These are phyloP conservation scores for Globisporangium nagaii DNA, from an alignment of 352 stramenopile species.

Conservation along the genomic window DNA sequence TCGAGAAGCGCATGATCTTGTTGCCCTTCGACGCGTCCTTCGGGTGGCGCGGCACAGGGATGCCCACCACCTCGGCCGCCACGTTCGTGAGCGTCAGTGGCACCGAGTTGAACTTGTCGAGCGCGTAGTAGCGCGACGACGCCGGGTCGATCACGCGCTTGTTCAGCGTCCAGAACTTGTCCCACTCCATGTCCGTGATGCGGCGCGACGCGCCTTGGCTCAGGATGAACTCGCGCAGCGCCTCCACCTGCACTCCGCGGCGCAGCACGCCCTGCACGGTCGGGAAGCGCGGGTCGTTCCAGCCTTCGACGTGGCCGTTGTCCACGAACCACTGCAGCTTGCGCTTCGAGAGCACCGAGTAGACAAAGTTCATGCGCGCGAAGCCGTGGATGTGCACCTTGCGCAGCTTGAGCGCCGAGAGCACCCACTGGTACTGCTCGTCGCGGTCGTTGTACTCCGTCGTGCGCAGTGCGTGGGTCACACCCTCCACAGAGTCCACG, in stretches of 20 bases:
- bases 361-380: slow-evolving; percentile 98
- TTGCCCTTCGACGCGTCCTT: slow-evolving; percentile 77
- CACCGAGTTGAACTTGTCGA: slow-evolving; percentile 89
- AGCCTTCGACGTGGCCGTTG: slow-evolving; percentile 93
- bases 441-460: slow-evolving; percentile 99
- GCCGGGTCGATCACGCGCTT: slow-evolving; percentile 97
- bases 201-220: slow-evolving; percentile 94
- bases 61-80: slow-evolving; percentile 43
- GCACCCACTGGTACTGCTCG: slow-evolving; percentile 96
- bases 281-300: slow-evolving; percentile 98
- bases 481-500: slow-evolving; percentile 98
- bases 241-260: slow-evolving; percentile 93
- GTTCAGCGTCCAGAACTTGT: slow-evolving; percentile 99
- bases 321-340: slow-evolving; percentile 99
- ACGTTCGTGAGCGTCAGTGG: slow-evolving; percentile 86
- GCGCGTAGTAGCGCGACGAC: slow-evolving; percentile 95
- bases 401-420: slow-evolving; percentile 80
- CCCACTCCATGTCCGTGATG: slow-evolving; percentile 99
- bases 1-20: slow-evolving; percentile 87
- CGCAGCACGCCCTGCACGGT: slow-evolving; percentile 96
- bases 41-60: slow-evolving; percentile 67
- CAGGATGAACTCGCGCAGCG: slow-evolving; percentile 97
- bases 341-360: slow-evolving; percentile 98
- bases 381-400: slow-evolving; percentile 93
- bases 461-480: slow-evolving; percentile 98